Base-by-base conservation (phyloP, 768 basidiomycete genomes). In the Coprinellus aureogranulatus region DNA sequence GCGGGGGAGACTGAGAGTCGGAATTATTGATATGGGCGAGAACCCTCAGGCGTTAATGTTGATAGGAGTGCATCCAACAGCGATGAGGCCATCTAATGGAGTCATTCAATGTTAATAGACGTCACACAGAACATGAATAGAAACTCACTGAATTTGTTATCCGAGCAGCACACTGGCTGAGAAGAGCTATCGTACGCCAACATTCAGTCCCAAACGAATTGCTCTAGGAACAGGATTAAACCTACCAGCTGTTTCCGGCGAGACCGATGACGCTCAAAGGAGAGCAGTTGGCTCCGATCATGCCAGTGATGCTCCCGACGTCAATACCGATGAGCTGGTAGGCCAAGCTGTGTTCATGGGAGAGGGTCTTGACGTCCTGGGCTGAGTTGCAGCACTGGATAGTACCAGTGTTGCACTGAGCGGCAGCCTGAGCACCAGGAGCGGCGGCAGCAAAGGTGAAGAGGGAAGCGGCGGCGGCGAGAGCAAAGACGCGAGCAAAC, bases 61-160 rank as follows among this genome's bases (percentile, higher is more conserved):
- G 62, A 68, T 62, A 34, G 71, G 68, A 18, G 64, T 59, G 67
- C 70, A 71, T 20, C 70, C 70, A 47, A 70, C 22, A 31, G 57
- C 65, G 42, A 71, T 48, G 23, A 67, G 39, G 14, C 68, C 70
- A 26, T 66, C 68, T 68, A 53, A n/a, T 45, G 8, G 34, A 34
- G 34, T 34, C 34, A 34, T 6, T n/a, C n/a, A n/a, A n/a, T n/a
- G n/a, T n/a, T n/a, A n/a, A n/a, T n/a, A n/a, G n/a, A n/a, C 45
- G 48, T 50, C 25, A 50, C 26, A 50, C 12, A 40, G 48, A 20
- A 5, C 12, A 52, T 20, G 11, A 3, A 31, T 20, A 14, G 25
- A 44, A 54, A 18, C 68, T 30, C 60, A 69, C 69, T 63, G 64
- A 67, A 69, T 51, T 46, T 60, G 61, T 67, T 67, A 57, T 57